Conservation (phyloP, 31 red algal species). For the Porphyra umbilicalis region DNA sequence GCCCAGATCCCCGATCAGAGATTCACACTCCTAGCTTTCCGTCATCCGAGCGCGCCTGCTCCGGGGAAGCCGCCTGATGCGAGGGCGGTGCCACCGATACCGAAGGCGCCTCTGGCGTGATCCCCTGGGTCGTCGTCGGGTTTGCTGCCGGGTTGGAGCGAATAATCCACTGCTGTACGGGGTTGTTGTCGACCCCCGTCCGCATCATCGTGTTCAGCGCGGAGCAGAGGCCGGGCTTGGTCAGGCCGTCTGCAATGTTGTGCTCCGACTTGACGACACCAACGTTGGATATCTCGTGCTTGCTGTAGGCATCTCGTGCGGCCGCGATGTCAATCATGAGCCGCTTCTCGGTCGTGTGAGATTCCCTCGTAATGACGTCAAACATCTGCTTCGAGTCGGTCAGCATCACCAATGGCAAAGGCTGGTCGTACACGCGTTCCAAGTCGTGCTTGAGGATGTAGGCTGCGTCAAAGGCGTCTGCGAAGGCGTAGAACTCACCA, state of each 20-base stretch:
- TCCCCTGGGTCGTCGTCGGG: too few relatives aligned
- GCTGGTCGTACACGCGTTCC: neutral
- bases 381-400: conserved; percentile 29
- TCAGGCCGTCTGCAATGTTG: conserved; percentile 17
- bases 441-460: neutral
- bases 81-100: too few relatives aligned
- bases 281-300: conserved; percentile 1
- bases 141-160: neutral
- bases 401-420: conserved; percentile 1
- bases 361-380: conserved; percentile 9
- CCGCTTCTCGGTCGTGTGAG: conserved; percentile 10
- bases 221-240: neutral
- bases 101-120: too few relatives aligned
- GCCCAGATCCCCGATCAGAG: too few relatives aligned
- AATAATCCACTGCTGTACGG: conserved; percentile 12
- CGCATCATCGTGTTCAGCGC: neutral
- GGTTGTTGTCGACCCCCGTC: neutral
- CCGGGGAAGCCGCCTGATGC: too few relatives aligned
- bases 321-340: conserved; percentile 24
- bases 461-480: conserved; percentile 1
- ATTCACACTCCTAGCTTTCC: too few relatives aligned
- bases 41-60: too few relatives aligned
- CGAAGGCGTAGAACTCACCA: conserved; percentile 1
- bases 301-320: conserved; percentile 8
- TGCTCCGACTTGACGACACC: conserved; percentile 5